Percentiles rank a stretch among this genome's conserved stretches.
These are phyloP conservation scores for Ogataea allantospora DNA, from an alignment of 805 yeast species.

Conservation along the genomic window DNA sequence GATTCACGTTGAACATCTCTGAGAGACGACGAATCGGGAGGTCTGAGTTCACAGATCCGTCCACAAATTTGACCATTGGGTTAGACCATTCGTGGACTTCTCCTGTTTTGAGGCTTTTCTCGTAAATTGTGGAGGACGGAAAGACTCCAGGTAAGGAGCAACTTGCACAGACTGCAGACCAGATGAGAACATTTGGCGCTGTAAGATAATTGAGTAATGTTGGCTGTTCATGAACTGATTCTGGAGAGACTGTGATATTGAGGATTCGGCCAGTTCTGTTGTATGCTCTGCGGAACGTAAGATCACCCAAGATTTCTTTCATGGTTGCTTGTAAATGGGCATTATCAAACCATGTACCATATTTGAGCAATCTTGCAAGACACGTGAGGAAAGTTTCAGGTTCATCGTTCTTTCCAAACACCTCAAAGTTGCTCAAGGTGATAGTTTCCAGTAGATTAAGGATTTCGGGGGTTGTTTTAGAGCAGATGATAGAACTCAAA, in stretches of 20 bases:
- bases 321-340: conserved; percentile 68
- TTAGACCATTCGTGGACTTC: conserved; percentile 80
- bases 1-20: conserved; percentile 97
- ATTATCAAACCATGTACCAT: conserved; percentile 88
- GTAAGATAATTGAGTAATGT: conserved; percentile 75
- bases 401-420: conserved; percentile 48
- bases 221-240: conserved; percentile 88
- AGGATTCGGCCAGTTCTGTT: conserved; percentile 91
- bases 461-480: conserved; percentile 72
- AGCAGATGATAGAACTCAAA: conserved; percentile 84
- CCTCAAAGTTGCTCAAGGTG: conserved; percentile 52
- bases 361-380: conserved; percentile 65
- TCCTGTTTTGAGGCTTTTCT: conserved; percentile 74
- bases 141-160: conserved; percentile 93
- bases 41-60: conserved; percentile 95
- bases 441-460: conserved; percentile 56
- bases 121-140: conserved; percentile 80
- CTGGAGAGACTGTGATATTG: conserved; percentile 91
- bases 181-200: conserved; percentile 75
- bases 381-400: conserved; percentile 52
- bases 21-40: conserved; percentile 85
- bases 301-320: conserved; percentile 76
- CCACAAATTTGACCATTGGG: conserved; percentile 76
- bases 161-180: conserved; percentile 92
- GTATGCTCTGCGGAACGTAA: conserved; percentile 92